These are phyloP conservation scores for Kodamaea anthophila DNA, from an alignment of 1,139 yeast genomes.

Conservation along the genomic window DNA sequence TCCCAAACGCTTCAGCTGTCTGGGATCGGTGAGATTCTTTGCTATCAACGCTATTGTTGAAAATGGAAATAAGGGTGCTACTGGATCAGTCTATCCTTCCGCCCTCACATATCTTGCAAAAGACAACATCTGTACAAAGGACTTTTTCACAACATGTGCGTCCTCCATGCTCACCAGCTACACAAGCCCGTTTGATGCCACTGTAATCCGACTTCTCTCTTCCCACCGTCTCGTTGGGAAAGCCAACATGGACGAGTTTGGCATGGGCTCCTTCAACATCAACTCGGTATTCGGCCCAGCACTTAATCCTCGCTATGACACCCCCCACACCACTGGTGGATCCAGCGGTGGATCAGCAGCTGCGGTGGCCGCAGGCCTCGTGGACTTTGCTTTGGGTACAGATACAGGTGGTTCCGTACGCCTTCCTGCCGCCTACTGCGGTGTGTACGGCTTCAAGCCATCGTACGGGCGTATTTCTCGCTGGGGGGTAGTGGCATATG, in stretches of 20 bases:
- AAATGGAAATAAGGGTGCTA: too few species aligned
- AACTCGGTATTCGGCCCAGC: constrained; percentile 61
- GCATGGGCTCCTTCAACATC: constrained; percentile 80
- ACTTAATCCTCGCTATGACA: constrained; percentile 53
- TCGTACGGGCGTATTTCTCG: constrained; percentile 87
- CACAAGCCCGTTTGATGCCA: constrained; percentile 75
- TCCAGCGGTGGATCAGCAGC: constrained; percentile 97
- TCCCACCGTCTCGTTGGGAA: constrained; percentile 58
- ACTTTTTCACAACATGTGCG: constrained; percentile 68
- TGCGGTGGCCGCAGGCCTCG: constrained; percentile 66
- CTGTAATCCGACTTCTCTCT: constrained; percentile 54
- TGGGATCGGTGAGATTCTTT: too few species aligned
- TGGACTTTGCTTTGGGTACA: constrained; percentile 72
- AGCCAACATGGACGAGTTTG: constrained; percentile 95
- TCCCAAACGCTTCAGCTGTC: too few species aligned
- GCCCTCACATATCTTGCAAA: constrained; percentile 41
- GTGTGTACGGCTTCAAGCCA: constrained; percentile 84
- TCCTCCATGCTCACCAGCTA: constrained; percentile 57
- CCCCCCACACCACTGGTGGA: constrained; percentile 65
- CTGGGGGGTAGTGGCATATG: constrained; percentile 89
- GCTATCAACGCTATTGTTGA: too few species aligned
- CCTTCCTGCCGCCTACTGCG: constrained; percentile 84
- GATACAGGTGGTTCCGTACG: constrained; percentile 98
- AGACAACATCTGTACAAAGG: constrained; percentile 70
- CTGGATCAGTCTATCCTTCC: too few species aligned